Base-by-base conservation (phyloP, 331 rosid genomes). In the Acacia concinna region DNA sequence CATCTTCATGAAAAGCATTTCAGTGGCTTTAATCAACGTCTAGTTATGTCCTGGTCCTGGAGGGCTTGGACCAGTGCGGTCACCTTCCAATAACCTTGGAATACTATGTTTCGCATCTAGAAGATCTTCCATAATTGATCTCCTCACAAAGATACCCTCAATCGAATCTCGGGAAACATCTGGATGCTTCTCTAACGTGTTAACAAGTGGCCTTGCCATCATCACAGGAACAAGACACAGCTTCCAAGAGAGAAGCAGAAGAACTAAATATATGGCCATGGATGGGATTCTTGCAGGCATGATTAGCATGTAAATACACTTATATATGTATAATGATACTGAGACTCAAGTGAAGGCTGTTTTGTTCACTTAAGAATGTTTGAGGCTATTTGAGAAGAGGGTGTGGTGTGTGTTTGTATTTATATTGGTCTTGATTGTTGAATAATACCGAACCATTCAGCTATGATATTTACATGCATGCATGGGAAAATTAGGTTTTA, bases 201-300 rank as follows among this genome's bases (percentile, higher is more conserved):
- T 74, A 15, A 0, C 4, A 0, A 85, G 70, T 44, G 81, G 79
- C 62, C 84, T 63, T 27, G 88, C 71, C 74, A 73, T 71, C 74
- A 73, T 71, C 71, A 67, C 71, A 66, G 28, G 46, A 35, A 65
- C 28, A 21, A 35, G 23, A 21, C 49, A 66, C 31, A 37, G 49
- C 30, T 41, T n/a, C 23, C 28, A 66, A 30, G 4, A 37, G 31
- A 35, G 71, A 66, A 66, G n/a, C 12, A 66, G 18, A 37, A 66
- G 71, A 37, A 66, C 30, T 10, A 66, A 66, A 37, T 21, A 37
- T 37, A 66, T 35, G 71, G 71, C 49, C 31, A 66, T 35, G 49
- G 20, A 66, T 66, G 27, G 71, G 18, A 13, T 37, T 66, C 71
- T 37, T 37, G 20, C 71, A n/a, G 20, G 31, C 15, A 41, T 17